Evolutionary conservation across 495 filamentous ascomycete species (phyloP), one percentile per base, ranked within the genome.

Genomic region (Lasiosphaeris hirsuta): DNA sequence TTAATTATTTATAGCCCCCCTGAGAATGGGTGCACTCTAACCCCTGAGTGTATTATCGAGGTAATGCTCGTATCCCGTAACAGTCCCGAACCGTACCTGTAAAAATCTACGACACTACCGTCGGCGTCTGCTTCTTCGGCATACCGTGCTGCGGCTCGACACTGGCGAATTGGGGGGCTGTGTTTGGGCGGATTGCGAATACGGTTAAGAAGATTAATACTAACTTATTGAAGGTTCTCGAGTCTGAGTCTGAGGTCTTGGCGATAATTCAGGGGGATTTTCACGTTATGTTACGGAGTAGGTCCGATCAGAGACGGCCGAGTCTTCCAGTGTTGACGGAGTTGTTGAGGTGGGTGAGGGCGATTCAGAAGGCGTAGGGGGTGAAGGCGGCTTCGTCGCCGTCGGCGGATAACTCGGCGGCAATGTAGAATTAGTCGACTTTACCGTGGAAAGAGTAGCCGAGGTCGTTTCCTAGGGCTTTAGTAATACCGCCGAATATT

Each of bases 141-240:
- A 51, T 35, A n/a, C 48, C 48, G 7, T 35, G 39, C 15, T 51
- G 48, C 36, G 48, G 48, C 9, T 13, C 47, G 14, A 50, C 47
- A 50, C 30, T 50, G 10, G 47, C 47, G 47, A 50, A 50, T 38
- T 50, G 47, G 47, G 47, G 30, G 14, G 19, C 47, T 34, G 47
- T 50, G 23, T 50, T 50, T 50, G 47, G 47, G 34, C 47, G 37
- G 30, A 50, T 50, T 14, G 23, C 47, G 6, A 50, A 38, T 33
- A 50, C 47, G 19, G 47, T 50, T 30, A 50, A 50, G 47, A 39
- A 40, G 48, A 51, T 39, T 35, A 51, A 51, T 35, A 51, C 48
- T 8, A 30, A 51, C 33, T 40, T 51, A 15, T 15, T 51, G 14
- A 7, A 15, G 30, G 48, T 51, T 7, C 36, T 51, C n/a, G 35